Conservation (phyloP, 2,329 filamentous ascomycete species). For the Colletotrichum cordylinicola region DNA sequence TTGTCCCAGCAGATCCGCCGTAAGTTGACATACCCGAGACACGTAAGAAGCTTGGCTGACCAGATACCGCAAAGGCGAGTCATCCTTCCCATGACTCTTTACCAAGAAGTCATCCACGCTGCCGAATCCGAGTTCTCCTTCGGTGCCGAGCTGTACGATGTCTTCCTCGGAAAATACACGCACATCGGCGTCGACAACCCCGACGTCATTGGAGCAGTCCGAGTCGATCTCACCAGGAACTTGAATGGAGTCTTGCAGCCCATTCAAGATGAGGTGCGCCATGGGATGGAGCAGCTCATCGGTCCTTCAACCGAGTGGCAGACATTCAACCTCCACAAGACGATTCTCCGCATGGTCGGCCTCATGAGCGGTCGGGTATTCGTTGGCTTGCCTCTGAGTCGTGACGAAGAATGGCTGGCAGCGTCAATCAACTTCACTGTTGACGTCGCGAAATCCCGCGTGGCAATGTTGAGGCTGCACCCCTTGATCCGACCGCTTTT, state of each 20-base stretch:
- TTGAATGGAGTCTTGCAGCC: neutral
- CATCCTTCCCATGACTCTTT: conserved; percentile 12
- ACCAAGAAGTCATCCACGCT: conserved; percentile 14
- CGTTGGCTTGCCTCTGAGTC: conserved; percentile 31
- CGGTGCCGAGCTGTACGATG: conserved; percentile 15
- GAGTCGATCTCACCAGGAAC: conserved; percentile 10
- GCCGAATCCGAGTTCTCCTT: conserved; percentile 6
- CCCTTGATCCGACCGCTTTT: conserved; percentile 3
- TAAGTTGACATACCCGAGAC: neutral
- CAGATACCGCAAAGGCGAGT: neutral
- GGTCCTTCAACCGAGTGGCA: conserved; percentile 22
- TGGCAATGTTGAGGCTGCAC: neutral
- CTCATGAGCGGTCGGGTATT: conserved; percentile 33
- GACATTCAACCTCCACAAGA: conserved; percentile 23
- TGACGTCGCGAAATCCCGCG: conserved; percentile 7
- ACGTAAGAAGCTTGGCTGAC: neutral
- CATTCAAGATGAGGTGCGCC: conserved; percentile 15
- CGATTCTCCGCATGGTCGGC: conserved; percentile 30
- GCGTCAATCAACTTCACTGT: conserved; percentile 31
- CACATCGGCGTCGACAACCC: conserved; percentile 9
- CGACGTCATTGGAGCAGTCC: neutral
- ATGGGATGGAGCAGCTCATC: neutral
- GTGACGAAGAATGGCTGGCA: conserved; percentile 31
- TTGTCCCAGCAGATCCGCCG: conserved; percentile 1
- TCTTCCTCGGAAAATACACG: conserved; percentile 22